Conservation (phyloP, 345 rosid species). For the Ceriops decandra region DNA sequence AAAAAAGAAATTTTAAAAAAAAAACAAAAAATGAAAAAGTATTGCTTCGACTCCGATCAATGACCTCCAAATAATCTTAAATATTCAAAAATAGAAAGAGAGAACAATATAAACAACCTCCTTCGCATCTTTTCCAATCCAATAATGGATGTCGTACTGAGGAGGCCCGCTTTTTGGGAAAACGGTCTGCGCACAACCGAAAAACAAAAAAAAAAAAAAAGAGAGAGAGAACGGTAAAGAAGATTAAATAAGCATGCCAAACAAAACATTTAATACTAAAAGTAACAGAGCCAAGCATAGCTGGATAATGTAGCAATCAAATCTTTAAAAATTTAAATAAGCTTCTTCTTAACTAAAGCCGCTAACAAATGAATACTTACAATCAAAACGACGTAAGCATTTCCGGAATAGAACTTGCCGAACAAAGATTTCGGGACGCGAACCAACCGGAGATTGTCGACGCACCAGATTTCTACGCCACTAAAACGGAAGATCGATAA, state of each 20-base stretch:
- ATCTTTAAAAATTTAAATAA: too few species aligned
- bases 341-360: too few species aligned
- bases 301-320: neutral
- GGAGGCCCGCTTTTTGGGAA: conserved; percentile 47
- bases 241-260: neutral
- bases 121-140: conserved; percentile 70
- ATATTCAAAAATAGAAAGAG: neutral
- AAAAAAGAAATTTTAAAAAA: too few species aligned
- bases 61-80: neutral
- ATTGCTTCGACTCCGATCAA: too few species aligned
- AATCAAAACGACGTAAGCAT: conserved; percentile 56
- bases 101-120: conserved; percentile 34
- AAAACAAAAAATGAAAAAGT: too few species aligned
- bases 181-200: conserved; percentile 41
- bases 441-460: conserved; percentile 47
- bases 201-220: neutral
- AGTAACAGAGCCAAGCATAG: too few species aligned
- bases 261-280: neutral
- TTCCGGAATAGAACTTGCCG: conserved; percentile 73
- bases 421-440: conserved; percentile 51
- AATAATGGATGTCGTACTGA: conserved; percentile 69
- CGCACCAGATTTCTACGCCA: conserved; percentile 81
- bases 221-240: neutral
- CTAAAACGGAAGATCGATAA: conserved; percentile 28
- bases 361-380: conserved; percentile 32